Evolutionary conservation across 108 stramenopile species (phyloP).

Genomic region (Nannochloropsis salina): DNA sequence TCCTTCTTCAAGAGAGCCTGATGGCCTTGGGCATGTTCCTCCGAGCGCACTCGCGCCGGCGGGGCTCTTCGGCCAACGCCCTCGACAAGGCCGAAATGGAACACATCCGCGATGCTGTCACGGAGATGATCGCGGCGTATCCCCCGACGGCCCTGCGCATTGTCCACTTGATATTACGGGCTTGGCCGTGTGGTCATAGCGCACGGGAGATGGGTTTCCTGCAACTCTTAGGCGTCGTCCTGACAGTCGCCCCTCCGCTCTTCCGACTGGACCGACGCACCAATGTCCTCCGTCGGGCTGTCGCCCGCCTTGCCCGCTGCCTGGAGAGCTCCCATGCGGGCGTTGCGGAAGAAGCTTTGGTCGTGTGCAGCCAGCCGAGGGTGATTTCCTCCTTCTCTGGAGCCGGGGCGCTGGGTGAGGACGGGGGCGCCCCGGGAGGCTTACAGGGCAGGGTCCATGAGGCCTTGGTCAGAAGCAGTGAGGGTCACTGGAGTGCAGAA

Average conservation of each 20-base stretch:
- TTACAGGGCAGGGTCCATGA: background rate
- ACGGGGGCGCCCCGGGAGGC: background rate
- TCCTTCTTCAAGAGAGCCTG: background rate
- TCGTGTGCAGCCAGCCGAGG: background rate
- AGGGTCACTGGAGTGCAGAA: background rate
- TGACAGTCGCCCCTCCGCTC: background rate
- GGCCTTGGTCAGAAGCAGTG: background rate
- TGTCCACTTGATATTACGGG: background rate
- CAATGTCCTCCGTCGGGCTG: background rate
- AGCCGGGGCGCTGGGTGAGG: background rate
- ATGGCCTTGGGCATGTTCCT: background rate
- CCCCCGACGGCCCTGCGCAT: background rate
- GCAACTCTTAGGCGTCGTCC: background rate
- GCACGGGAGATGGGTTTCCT: background rate
- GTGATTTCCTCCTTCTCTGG: background rate
- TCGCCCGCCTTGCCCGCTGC: background rate
- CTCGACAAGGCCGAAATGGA: background rate
- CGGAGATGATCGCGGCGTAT: conserved; percentile 6
- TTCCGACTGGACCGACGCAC: background rate
- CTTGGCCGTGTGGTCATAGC: background rate
- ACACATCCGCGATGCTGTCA: background rate
- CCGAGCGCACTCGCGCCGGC: background rate
- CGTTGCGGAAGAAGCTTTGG: background rate
- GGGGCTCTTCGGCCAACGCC: background rate
- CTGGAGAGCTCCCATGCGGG: background rate